Conservation (phyloP, 116 monocot species). For the Thalassia testudinum region DNA sequence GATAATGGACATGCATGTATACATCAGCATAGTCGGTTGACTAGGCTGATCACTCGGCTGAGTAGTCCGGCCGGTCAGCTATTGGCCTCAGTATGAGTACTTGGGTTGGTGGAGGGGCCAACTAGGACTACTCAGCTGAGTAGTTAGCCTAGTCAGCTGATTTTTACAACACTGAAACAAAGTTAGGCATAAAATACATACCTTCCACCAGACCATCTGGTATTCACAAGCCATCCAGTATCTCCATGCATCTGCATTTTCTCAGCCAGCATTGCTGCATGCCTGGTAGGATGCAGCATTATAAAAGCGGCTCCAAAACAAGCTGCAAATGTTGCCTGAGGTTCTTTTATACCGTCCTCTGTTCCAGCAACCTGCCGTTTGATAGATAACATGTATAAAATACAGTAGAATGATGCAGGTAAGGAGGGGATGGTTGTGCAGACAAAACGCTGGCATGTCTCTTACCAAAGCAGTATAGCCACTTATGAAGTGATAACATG, state of each 20-base stretch:
- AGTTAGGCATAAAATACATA: constrained; percentile 2
- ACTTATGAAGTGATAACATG: constrained; percentile 92
- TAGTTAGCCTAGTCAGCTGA: too few relatives aligned
- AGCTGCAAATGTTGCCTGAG: constrained; percentile 87
- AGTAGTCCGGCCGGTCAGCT: too few relatives aligned
- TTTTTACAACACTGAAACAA: neutral
- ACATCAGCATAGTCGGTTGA: too few relatives aligned
- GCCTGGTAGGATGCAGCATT: constrained; percentile 84
- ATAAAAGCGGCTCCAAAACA: constrained; percentile 93
- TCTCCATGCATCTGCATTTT: constrained; percentile 81
- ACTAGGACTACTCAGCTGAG: too few relatives aligned
- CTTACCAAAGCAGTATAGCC: constrained; percentile 78
- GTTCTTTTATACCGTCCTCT: constrained; percentile 89
- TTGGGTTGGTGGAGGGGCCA: too few relatives aligned
- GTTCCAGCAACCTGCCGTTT: constrained; percentile 62
- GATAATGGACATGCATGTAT: too few relatives aligned
- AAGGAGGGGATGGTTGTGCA: neutral
- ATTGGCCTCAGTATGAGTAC: too few relatives aligned
- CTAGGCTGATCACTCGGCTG: too few relatives aligned
- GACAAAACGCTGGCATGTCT: neutral
- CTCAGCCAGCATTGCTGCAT: constrained; percentile 84
- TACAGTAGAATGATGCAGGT: neutral
- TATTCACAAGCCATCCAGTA: constrained; percentile 89
- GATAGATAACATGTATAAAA: neutral
- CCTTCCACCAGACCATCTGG: constrained; percentile 94